A percentile compares a stretch with the other conserved stretches of the same genome.
phyloP scores from a whole-genome alignment of 331 rosid species.

The Pyrus hybrid region DNA sequence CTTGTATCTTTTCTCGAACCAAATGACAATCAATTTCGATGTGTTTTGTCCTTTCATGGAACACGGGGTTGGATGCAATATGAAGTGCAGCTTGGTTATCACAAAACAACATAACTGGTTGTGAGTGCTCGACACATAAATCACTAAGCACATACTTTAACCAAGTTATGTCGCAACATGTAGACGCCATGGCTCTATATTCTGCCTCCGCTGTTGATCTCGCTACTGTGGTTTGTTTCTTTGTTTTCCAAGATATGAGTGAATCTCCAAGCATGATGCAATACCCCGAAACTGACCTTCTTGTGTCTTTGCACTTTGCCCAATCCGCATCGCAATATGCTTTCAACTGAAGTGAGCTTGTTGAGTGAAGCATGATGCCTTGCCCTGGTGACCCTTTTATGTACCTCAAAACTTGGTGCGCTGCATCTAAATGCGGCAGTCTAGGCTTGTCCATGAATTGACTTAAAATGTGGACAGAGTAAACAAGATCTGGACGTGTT shows the following conservation, averaged over 20 bases:
- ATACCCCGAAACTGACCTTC: not conserved
- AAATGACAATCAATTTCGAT: too few species aligned
- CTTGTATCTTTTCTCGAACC: too few species aligned
- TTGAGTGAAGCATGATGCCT: not conserved
- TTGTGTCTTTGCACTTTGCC: not conserved
- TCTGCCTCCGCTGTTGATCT: not conserved
- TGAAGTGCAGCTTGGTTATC: not conserved
- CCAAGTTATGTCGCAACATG: not conserved
- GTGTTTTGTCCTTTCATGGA: too few species aligned
- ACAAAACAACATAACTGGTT: not conserved
- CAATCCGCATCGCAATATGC: not conserved
- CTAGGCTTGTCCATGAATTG: not conserved
- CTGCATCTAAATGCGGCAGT: not conserved
- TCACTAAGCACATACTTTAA: not conserved
- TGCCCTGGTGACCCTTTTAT: not conserved
- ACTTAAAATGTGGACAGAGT: not conserved
- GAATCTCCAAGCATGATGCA: not conserved
- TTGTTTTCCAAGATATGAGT: not conserved
- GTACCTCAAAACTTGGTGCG: not conserved
- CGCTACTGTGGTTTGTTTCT: not conserved
- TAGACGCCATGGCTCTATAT: not conserved
- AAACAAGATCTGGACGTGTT: fast-evolving
- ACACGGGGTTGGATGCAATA: not conserved
- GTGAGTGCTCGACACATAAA: fast-evolving
- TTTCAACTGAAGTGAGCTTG: fast-evolving